Base-by-base conservation (phyloP, 129 eudicot species). In the Deinandra increscens region DNA sequence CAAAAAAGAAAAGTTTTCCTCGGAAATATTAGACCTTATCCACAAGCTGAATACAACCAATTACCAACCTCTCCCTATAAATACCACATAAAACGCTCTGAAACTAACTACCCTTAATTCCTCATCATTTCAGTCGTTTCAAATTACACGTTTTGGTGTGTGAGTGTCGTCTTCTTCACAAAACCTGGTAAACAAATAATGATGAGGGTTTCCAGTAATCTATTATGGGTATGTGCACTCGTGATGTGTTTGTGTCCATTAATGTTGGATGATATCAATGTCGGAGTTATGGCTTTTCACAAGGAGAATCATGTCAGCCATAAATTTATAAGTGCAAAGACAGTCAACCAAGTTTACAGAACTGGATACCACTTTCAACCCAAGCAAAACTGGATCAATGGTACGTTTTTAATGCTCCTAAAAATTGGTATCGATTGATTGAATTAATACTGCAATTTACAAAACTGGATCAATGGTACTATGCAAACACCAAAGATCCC, bases 291-390 rank as follows among this genome's bases (percentile, higher is more conserved):
- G 72, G 86, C 90, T 11, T 87, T 77, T 15, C 97, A 87, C 42
- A 54, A 85, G 0, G 72, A 77, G 11, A 71, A 29, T 36, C 3
- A 49, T 4, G 79, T 82, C 3, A 31, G 43, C 0, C 75, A 51
- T n/a, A n/a, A n/a, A n/a, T n/a, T n/a, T n/a, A n/a, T n/a, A n/a
- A n/a, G n/a, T n/a, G n/a, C n/a, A n/a, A n/a, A n/a, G n/a, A n/a
- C n/a, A n/a, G 81, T 82, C 3, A 26, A 44, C 0, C 76, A 54
- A 66, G n/a, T 63, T 5, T 79, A 82, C 19, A 55, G 96, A 78
- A 88, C 96, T 56, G 89, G 84, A 13, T 91, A 70, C 51, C 98
- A 91, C 46, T 91, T 88, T 66, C 97, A 91, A 41, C 96, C 97
- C 9, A 61, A 74, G 18, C 79, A 75, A 7, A 73, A 91, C 53